A percentile compares a stretch with the other conserved stretches of the same genome.
phyloP scores from a whole-genome alignment of 2,329 filamentous ascomycete genomes.

The Harringtonia aguacate region DNA sequence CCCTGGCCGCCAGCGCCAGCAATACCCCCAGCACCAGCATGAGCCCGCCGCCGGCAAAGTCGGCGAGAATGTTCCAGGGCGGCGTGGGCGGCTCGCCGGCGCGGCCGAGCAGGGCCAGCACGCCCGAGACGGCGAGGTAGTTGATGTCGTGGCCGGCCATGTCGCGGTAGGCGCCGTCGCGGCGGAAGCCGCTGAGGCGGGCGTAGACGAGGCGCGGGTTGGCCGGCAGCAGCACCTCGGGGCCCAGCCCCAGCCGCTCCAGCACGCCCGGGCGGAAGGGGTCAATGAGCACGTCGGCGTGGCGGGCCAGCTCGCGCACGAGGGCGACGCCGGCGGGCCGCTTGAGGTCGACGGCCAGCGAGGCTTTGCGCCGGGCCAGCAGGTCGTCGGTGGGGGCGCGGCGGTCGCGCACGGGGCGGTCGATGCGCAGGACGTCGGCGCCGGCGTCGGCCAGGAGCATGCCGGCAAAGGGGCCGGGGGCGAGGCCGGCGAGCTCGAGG shows the following conservation, averaged over 20 bases:
- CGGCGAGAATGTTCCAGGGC: constrained; percentile 75
- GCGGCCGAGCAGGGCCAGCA: constrained; percentile 65
- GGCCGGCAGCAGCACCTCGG: constrained; percentile 50
- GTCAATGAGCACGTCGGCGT: constrained; percentile 76
- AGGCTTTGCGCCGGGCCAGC: constrained; percentile 71
- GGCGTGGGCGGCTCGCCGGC: constrained; percentile 59
- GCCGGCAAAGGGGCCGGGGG: constrained; percentile 71
- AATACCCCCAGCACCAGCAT: constrained; percentile 74
- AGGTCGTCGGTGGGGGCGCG: constrained; percentile 50
- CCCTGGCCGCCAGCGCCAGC: constrained; percentile 61
- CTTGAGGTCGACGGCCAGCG: constrained; percentile 73
- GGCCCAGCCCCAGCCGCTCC: constrained; percentile 71
- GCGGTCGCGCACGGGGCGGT: constrained; percentile 44
- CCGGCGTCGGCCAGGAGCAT: constrained; percentile 85
- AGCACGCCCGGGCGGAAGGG: constrained; percentile 87
- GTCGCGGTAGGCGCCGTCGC: constrained; percentile 71
- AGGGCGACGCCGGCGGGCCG: constrained; percentile 50
- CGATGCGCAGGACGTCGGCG: constrained; percentile 77
- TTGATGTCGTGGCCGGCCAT: constrained; percentile 98
- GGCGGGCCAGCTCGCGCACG: constrained; percentile 50
- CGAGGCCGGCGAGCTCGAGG: constrained; percentile 50
- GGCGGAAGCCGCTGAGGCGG: constrained; percentile 80
- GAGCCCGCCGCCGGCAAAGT: constrained; percentile 85
- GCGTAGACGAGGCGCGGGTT: constrained; percentile 74
- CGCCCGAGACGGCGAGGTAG: constrained; percentile 82